Percentiles rank a stretch among this genome's conserved stretches.
Conservation (phyloP, 164 flowering plant species). For the Umbilicus rupestris region DNA sequence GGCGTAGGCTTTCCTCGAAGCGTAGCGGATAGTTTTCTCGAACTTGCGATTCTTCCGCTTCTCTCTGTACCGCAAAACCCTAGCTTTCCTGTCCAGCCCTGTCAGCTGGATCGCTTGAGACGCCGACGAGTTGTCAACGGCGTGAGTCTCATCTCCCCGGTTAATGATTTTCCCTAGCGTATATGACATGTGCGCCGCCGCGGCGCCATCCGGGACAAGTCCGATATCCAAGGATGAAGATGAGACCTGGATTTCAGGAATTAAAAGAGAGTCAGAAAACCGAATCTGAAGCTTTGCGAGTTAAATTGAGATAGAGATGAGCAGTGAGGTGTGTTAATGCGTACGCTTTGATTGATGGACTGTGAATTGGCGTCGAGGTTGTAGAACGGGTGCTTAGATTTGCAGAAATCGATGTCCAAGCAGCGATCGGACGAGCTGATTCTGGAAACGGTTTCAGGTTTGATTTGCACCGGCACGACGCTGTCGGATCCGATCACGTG, state of each 20-base stretch:
- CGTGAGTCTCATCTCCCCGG: constrained; percentile 9
- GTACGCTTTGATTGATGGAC: constrained; percentile 12
- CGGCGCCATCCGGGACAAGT: constrained; percentile 40
- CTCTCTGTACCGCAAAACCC: constrained; percentile 52
- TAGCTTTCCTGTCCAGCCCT: constrained; percentile 44
- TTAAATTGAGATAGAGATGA: neutral
- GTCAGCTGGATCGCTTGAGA: constrained; percentile 12
- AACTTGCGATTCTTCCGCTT: constrained; percentile 51
- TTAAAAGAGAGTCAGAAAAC: neutral
- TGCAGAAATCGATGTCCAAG: constrained; percentile 4
- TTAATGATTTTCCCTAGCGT: constrained; percentile 11
- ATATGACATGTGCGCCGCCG: constrained; percentile 21
- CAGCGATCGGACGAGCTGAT: constrained; percentile 20
- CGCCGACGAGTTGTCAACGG: constrained; percentile 7
- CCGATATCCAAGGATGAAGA: constrained; percentile 43
- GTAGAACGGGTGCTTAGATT: neutral
- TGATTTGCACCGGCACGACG: constrained; percentile 1
- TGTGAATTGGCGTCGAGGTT: neutral
- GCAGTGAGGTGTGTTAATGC: neutral
- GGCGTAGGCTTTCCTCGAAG: constrained; percentile 54
- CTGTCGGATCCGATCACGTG: constrained; percentile 1
- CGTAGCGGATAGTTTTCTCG: constrained; percentile 54
- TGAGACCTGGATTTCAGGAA: constrained; percentile 24
- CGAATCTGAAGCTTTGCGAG: neutral
- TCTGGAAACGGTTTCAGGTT: constrained; percentile 23